Evolutionary conservation across 2,329 filamentous ascomycete species (phyloP).

Genomic region (Paracoccidioides lutzii): DNA sequence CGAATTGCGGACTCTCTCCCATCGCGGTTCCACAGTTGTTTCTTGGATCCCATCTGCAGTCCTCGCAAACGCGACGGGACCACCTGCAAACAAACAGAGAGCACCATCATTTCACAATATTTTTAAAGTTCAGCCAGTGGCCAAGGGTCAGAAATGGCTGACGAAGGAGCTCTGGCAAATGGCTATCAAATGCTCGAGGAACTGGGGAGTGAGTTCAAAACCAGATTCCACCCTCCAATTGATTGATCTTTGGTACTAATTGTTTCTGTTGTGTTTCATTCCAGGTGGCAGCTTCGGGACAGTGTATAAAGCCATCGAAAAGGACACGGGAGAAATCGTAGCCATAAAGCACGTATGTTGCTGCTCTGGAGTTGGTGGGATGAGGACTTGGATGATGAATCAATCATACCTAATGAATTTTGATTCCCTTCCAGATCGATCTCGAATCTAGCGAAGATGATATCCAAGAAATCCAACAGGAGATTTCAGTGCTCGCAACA

Average conservation of each 20-base stretch:
- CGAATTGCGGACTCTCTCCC: not conserved
- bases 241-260: constrained; percentile 1
- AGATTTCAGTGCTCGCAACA: constrained; percentile 88
- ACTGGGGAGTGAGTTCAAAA: constrained; percentile 62
- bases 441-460: constrained; percentile 98
- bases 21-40: not conserved
- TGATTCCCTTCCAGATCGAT: constrained; percentile 57
- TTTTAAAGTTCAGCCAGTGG: not conserved
- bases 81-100: not conserved
- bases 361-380: not conserved
- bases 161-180: constrained; percentile 52
- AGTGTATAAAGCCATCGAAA: constrained; percentile 94
- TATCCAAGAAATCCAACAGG: constrained; percentile 94
- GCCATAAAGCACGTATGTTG: constrained; percentile 83
- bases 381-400: not conserved
- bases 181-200: constrained; percentile 94
- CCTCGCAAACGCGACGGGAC: not conserved
- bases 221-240: not conserved
- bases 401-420: constrained; percentile 6
- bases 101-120: not conserved
- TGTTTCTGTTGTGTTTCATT: constrained; percentile 6
- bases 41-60: not conserved
- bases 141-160: constrained; percentile 23
- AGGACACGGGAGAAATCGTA: constrained; percentile 77
- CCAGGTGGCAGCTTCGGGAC: constrained; percentile 87